phyloP scores from a whole-genome alignment of 805 yeast species.

The Pichia insulana region DNA sequence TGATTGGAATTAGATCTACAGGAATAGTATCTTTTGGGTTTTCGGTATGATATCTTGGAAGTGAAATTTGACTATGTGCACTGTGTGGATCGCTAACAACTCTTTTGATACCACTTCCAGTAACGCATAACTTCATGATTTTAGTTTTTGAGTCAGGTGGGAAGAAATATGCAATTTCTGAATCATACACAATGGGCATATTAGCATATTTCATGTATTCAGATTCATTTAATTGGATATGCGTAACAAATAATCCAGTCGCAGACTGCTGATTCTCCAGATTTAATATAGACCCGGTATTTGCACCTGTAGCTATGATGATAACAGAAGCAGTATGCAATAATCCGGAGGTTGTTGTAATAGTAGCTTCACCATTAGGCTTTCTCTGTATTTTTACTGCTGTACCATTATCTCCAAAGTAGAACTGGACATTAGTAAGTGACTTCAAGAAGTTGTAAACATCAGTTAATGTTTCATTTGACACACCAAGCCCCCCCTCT shows the following conservation, averaged over 20 bases:
- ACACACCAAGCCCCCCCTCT: constrained; percentile 33
- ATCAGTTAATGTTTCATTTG: constrained; percentile 29
- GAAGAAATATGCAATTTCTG: constrained; percentile 38
- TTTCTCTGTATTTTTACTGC: constrained; percentile 12
- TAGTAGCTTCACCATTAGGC: constrained; percentile 11
- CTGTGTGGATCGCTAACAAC: constrained; percentile 12
- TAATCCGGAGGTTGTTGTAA: constrained; percentile 23
- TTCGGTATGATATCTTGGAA: constrained; percentile 30
- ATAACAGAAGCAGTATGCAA: constrained; percentile 26
- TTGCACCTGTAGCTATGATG: constrained; percentile 33
- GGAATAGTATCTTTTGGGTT: constrained; percentile 32
- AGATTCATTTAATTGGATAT: constrained; percentile 29
- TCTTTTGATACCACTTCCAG: constrained; percentile 26
- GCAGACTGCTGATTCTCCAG: constrained; percentile 28
- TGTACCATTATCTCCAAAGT: constrained; percentile 25
- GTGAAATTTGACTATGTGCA: constrained; percentile 15
- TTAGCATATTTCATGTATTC: constrained; percentile 30
- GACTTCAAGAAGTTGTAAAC: constrained; percentile 21
- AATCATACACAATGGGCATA: constrained; percentile 36
- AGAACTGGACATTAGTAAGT: constrained; percentile 26
- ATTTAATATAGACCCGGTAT: constrained; percentile 29
- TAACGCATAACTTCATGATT: constrained; percentile 31
- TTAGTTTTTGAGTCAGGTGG: constrained; percentile 36
- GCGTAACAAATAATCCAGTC: constrained; percentile 31
- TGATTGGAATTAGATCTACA: constrained; percentile 17